Evolutionary conservation across 805 yeast species (phyloP).

Genomic region (Tetrapisispora arboricola): DNA sequence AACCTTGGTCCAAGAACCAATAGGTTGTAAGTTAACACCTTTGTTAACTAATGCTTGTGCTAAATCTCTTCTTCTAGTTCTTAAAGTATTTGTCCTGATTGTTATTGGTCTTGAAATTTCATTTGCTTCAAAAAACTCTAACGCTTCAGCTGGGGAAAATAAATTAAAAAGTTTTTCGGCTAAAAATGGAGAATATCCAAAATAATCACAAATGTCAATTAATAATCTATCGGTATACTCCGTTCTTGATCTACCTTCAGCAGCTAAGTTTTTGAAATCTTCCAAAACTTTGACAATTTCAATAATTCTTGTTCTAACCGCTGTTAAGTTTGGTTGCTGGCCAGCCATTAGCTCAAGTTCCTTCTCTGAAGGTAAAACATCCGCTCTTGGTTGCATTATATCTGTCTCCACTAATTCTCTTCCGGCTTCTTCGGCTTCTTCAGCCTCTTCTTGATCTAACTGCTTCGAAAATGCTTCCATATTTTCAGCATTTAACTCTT

Average conservation of each 20-base stretch:
- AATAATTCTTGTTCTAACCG: slow-evolving; percentile 85
- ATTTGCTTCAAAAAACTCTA: slow-evolving; percentile 97
- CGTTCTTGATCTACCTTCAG: slow-evolving; percentile 76
- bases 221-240: slow-evolving; percentile 73
- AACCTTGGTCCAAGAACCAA: slow-evolving; percentile 96
- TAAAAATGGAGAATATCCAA: slow-evolving; percentile 83
- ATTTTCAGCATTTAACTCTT: slow-evolving; percentile 64
- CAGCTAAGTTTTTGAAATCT: slow-evolving; percentile 72
- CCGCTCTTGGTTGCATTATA: slow-evolving; percentile 59
- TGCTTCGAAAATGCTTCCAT: slow-evolving; percentile 69
- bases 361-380: slow-evolving; percentile 59
- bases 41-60: slow-evolving; percentile 92
- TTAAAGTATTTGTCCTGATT: slow-evolving; percentile 93
- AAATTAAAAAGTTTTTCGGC: slow-evolving; percentile 90
- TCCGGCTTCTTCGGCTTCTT: slow-evolving; percentile 54
- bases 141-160: slow-evolving; percentile 90
- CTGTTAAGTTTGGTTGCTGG: slow-evolving; percentile 64
- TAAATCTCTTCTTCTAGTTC: slow-evolving; percentile 88
- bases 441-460: slow-evolving; percentile 50
- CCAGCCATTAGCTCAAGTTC: slow-evolving; percentile 48
- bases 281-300: slow-evolving; percentile 92
- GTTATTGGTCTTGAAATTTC: slow-evolving; percentile 95
- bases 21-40: slow-evolving; percentile 95
- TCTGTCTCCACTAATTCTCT: slow-evolving; percentile 51
- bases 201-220: slow-evolving; percentile 82